These are phyloP conservation scores for Fusarium sp. DNA, from an alignment of 2,329 filamentous ascomycete genomes.

Conservation along the genomic window DNA sequence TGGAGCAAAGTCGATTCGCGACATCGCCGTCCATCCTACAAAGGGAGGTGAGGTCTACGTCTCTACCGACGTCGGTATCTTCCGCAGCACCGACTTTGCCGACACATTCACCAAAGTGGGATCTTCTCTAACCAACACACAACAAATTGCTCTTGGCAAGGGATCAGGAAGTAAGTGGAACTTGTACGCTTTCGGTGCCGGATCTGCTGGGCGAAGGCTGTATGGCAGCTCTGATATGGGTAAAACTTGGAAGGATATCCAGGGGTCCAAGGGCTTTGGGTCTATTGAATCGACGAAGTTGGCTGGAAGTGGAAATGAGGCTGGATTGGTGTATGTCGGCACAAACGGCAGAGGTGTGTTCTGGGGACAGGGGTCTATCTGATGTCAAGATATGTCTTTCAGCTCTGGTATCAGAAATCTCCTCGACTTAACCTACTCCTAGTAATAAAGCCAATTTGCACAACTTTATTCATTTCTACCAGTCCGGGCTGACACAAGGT, in stretches of 20 bases:
- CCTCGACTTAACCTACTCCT: too few relatives aligned
- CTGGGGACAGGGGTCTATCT: constrained; percentile 29
- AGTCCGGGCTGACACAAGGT: too few relatives aligned
- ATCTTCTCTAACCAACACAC: constrained; percentile 53
- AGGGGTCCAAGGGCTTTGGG: constrained; percentile 59
- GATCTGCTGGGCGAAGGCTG: constrained; percentile 56
- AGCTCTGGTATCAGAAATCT: too few relatives aligned
- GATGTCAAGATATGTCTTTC: neutral
- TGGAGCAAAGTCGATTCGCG: constrained; percentile 61
- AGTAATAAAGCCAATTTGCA: too few relatives aligned
- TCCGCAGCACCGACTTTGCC: constrained; percentile 65
- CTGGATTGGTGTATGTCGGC: constrained; percentile 61
- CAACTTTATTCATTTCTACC: too few relatives aligned
- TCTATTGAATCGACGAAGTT: constrained; percentile 55
- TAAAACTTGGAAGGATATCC: constrained; percentile 60
- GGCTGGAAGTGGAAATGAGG: constrained; percentile 59
- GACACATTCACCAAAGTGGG: constrained; percentile 58
- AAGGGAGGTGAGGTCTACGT: constrained; percentile 71
- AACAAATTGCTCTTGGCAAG: constrained; percentile 58
- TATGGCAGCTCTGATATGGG: constrained; percentile 60
- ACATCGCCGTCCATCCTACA: constrained; percentile 67
- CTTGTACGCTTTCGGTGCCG: constrained; percentile 61
- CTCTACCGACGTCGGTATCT: constrained; percentile 66
- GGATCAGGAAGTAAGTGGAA: constrained; percentile 57
- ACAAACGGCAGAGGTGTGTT: constrained; percentile 63